phyloP scores from a whole-genome alignment of 2,329 filamentous ascomycete genomes.

The Fusarium paranaense region DNA sequence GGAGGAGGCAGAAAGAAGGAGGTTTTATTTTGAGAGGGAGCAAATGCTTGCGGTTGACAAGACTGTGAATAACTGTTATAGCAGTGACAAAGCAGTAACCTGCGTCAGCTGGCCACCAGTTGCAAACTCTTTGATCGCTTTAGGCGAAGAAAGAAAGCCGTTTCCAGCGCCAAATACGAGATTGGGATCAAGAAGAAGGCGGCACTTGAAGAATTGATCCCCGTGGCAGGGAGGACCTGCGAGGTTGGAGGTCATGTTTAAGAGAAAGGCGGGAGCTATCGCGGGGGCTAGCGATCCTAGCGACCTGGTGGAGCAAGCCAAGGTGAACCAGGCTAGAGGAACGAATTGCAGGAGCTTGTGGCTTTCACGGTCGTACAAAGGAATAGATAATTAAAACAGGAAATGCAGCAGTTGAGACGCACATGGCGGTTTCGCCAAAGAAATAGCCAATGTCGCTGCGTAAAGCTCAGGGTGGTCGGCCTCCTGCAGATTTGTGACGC shows the following conservation, averaged over 20 bases:
- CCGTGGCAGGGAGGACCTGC: not conserved
- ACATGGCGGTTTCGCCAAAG: not conserved
- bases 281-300: slow-evolving; percentile 17
- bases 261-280: not conserved
- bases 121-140: not conserved
- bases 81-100: not conserved
- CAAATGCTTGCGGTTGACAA: not conserved
- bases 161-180: not conserved
- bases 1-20: not conserved
- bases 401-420: not conserved
- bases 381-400: not conserved
- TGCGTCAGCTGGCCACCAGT: not conserved
- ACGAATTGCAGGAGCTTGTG: not conserved
- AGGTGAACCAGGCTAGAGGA: not conserved
- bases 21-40: slow-evolving; percentile 10
- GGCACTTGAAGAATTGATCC: not conserved
- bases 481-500: slow-evolving; percentile 30
- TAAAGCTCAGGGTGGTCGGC: slow-evolving; percentile 33
- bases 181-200: not conserved
- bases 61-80: slow-evolving; percentile 1
- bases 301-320: slow-evolving; percentile 24
- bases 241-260: not conserved
- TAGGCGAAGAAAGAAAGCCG: not conserved
- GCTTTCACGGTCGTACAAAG: not conserved
- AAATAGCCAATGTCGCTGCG: not conserved